Percentiles rank a stretch among this genome's conserved stretches.
Conservation (phyloP, 2,329 filamentous ascomycete genomes). For the Parascedosporium putredinis region DNA sequence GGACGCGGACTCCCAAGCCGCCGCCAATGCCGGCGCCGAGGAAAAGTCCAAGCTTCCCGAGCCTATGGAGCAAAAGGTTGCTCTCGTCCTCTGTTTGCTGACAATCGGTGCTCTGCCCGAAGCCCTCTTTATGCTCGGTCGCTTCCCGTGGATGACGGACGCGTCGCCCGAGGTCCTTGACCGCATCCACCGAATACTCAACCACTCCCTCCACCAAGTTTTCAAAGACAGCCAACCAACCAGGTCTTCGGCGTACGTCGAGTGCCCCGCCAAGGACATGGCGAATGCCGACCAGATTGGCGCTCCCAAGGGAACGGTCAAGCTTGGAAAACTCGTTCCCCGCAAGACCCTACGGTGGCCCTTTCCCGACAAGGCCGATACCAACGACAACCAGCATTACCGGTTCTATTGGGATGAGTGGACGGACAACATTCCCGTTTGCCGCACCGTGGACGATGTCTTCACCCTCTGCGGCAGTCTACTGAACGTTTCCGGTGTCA, state of each 20-base stretch:
- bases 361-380: slow-evolving; percentile 66
- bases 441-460: slow-evolving; percentile 81
- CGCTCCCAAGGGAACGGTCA: slow-evolving; percentile 58
- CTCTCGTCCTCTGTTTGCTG: slow-evolving; percentile 73
- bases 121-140: slow-evolving; percentile 80
- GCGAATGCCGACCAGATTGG: slow-evolving; percentile 52
- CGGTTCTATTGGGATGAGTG: slow-evolving; percentile 97
- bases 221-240: slow-evolving; percentile 35
- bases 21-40: slow-evolving; percentile 27
- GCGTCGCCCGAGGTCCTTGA: slow-evolving; percentile 72
- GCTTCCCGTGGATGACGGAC: slow-evolving; percentile 87
- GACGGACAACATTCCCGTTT: slow-evolving; percentile 85
- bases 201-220: slow-evolving; percentile 72
- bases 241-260: slow-evolving; percentile 15
- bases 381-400: slow-evolving; percentile 68
- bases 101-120: slow-evolving; percentile 90
- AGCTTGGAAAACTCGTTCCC: slow-evolving; percentile 45
- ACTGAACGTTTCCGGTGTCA: slow-evolving; percentile 75
- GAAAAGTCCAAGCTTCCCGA: slow-evolving; percentile 51
- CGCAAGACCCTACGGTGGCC: slow-evolving; percentile 73
- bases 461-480: slow-evolving; percentile 79
- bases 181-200: slow-evolving; percentile 72
- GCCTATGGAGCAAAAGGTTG: slow-evolving; percentile 78
- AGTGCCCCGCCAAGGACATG: slow-evolving; percentile 34
- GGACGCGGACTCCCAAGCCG: slow-evolving; percentile 16